Conservation (phyloP, 257 asterid species). For the Capsicum chinense region DNA sequence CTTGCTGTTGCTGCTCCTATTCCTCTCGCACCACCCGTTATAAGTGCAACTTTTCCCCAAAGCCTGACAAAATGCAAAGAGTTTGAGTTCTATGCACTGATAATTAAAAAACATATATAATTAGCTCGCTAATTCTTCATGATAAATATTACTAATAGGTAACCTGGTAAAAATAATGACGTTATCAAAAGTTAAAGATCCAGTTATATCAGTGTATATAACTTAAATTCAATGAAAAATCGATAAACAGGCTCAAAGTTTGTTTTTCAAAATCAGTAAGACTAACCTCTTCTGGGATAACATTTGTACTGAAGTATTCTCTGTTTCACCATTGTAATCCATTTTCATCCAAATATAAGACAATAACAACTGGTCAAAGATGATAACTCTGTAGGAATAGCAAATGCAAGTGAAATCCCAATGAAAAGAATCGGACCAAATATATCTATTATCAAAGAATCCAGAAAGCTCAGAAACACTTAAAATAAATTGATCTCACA, state of each 20-base stretch:
- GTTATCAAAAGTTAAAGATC: no score
- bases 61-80: background rate
- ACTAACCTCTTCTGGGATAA: conserved; percentile 8
- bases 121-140: background rate
- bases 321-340: conserved; percentile 8
- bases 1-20: conserved; percentile 28
- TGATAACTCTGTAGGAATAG: background rate
- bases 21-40: conserved; percentile 28
- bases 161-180: no score
- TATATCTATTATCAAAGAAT: background rate
- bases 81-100: background rate
- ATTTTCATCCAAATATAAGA: conserved; percentile 18
- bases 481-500: conserved; percentile 19
- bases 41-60: conserved; percentile 19
- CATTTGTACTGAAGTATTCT: background rate
- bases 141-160: no score
- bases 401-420: background rate
- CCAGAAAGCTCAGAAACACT: background rate
- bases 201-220: background rate
- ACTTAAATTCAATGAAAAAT: background rate
- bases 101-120: background rate
- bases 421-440: background rate
- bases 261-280: background rate
- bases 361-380: background rate
- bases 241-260: background rate